Conservation (phyloP, 305 asterid species). For the Plantago lanceolata region DNA sequence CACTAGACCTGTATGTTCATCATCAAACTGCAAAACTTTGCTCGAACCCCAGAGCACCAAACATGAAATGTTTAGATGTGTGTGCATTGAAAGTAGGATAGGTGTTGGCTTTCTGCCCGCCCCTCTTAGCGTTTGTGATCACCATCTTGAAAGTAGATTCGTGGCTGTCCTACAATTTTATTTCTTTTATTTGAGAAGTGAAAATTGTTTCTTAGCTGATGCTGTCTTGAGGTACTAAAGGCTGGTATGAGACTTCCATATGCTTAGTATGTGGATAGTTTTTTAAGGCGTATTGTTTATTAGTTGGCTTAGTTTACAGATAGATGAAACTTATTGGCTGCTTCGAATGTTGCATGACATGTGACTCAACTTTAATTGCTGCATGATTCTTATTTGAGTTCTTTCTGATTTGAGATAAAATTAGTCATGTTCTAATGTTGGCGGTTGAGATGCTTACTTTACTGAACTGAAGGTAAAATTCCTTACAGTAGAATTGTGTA, state of each 20-base stretch:
- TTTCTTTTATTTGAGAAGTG: background rate
- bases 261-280: background rate
- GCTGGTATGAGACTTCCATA: background rate
- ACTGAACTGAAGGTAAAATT: background rate
- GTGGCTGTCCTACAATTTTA: background rate
- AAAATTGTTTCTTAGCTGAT: background rate
- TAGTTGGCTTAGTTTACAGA: background rate
- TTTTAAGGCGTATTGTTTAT: background rate
- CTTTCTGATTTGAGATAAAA: background rate
- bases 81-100: background rate
- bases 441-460: background rate
- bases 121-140: background rate
- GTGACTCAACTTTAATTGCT: background rate
- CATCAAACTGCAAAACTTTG: too few relatives aligned
- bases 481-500: background rate
- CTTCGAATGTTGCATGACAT: background rate
- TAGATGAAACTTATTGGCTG: background rate
- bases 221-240: background rate
- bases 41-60: background rate
- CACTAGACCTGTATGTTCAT: too few relatives aligned
- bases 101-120: background rate
- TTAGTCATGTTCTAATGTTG: background rate
- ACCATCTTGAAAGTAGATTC: background rate
- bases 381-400: background rate
- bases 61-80: background rate